Percentiles rank a stretch among this genome's conserved stretches.
These are phyloP conservation scores for Ophiorrhiza pumila DNA, from an alignment of 257 asterid species.

Conservation along the genomic window DNA sequence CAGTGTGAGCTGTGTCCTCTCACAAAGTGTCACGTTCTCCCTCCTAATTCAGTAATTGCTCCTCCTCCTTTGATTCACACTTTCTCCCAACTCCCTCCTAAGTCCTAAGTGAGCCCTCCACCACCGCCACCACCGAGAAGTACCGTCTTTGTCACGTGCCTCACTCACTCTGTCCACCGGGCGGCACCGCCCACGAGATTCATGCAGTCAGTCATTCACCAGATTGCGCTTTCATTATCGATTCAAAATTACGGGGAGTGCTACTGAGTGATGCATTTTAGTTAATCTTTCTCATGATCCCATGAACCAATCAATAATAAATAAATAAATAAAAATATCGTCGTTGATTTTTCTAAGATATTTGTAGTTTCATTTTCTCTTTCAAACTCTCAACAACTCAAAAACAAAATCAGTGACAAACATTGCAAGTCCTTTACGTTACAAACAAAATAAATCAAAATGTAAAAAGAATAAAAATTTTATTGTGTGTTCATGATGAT, in stretches of 20 bases:
- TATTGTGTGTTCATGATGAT: too few relatives aligned
- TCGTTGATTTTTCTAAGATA: too few relatives aligned
- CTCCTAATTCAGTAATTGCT: background rate
- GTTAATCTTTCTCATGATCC: background rate
- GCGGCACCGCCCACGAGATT: constrained; percentile 62
- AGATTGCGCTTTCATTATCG: background rate
- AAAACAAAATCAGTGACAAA: too few relatives aligned
- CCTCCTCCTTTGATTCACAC: constrained; percentile 1
- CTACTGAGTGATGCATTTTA: too few relatives aligned
- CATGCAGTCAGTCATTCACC: background rate
- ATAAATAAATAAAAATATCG: too few relatives aligned
- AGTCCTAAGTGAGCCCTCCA: constrained; percentile 8
- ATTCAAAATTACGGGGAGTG: background rate
- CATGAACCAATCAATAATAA: background rate
- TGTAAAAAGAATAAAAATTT: too few relatives aligned
- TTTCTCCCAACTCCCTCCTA: too few relatives aligned
- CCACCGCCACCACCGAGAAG: constrained; percentile 22
- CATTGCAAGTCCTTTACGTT: too few relatives aligned
- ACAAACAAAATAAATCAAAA: too few relatives aligned
- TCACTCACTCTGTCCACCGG: constrained; percentile 26
- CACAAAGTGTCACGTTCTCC: background rate
- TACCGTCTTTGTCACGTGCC: constrained; percentile 55
- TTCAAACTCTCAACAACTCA: too few relatives aligned
- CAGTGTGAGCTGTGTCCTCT: background rate
- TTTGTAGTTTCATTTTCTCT: too few relatives aligned